These are phyloP conservation scores for Calonectria honghensis DNA, from an alignment of 2,329 filamentous ascomycete genomes.

Conservation along the genomic window DNA sequence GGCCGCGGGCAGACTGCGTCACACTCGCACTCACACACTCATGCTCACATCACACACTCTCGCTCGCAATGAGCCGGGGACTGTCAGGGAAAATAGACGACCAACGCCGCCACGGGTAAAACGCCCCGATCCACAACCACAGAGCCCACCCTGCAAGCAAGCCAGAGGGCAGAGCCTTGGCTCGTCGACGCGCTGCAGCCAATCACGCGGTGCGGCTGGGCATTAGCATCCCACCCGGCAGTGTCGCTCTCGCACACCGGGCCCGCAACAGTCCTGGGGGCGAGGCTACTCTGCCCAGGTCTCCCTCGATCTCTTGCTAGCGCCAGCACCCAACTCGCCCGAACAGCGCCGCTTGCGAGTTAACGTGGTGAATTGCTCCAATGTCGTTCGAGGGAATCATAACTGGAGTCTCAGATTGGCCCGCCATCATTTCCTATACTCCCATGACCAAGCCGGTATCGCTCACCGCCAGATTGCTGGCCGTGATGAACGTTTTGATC, in stretches of 20 bases:
- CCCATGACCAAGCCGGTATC: conserved; percentile 39
- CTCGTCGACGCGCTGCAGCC: conserved; percentile 40
- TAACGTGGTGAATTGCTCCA: conserved; percentile 41
- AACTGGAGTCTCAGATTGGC: conserved; percentile 48
- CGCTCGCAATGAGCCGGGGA: conserved; percentile 41
- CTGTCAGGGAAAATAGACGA: conserved; percentile 45
- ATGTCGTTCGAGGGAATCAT: conserved; percentile 47
- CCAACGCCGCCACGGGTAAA: conserved; percentile 48
- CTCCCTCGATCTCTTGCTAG: conserved; percentile 46
- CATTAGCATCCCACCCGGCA: conserved; percentile 49
- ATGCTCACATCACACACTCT: conserved; percentile 39
- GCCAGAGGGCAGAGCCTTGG: conserved; percentile 51
- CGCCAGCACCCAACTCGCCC: conserved; percentile 40
- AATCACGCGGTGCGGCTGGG: conserved; percentile 47
- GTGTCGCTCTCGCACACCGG: conserved; percentile 41
- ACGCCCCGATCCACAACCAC: conserved; percentile 50
- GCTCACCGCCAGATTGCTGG: conserved; percentile 55
- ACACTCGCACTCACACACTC: conserved; percentile 45
- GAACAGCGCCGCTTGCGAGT: conserved; percentile 43
- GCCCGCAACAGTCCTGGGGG: conserved; percentile 45
- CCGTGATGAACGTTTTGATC: conserved; percentile 49
- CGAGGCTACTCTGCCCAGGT: conserved; percentile 42
- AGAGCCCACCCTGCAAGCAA: conserved; percentile 46
- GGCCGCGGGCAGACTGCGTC: conserved; percentile 53
- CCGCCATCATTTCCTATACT: conserved; percentile 38